Evolutionary conservation across 371 early-diverging fungal genomes (phyloP).

Genomic region (Phascolomyces articulosus): DNA sequence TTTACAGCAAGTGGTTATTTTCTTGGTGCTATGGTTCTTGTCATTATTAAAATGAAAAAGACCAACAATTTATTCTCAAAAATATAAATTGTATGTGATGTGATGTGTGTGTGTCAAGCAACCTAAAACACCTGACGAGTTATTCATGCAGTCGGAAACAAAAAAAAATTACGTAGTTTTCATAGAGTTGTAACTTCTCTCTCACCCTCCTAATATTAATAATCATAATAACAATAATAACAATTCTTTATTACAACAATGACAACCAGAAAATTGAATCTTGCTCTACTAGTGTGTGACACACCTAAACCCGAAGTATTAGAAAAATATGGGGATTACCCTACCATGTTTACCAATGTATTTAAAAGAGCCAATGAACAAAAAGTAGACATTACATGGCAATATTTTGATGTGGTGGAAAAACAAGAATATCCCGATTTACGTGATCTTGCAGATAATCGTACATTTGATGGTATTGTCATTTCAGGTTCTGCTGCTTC

Average conservation of each 20-base stretch:
- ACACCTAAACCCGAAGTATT: conserved; percentile 54
- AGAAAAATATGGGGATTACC: conserved; percentile 59
- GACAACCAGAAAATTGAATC: conserved; percentile 18
- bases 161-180: background rate
- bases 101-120: no score
- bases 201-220: background rate
- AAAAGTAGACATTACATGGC: conserved; percentile 33
- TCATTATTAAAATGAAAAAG: background rate
- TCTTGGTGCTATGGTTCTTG: conserved; percentile 3
- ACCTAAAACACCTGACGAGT: background rate
- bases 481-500: conserved; percentile 37
- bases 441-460: conserved; percentile 28
- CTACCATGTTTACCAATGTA: conserved; percentile 33
- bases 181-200: no score
- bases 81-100: background rate
- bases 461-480: conserved; percentile 32
- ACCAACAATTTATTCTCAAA: background rate
- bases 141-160: background rate
- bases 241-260: background rate
- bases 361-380: conserved; percentile 36
- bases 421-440: conserved; percentile 43
- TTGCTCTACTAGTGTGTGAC: conserved; percentile 60
- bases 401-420: conserved; percentile 44
- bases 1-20: conserved; percentile 20
- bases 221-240: background rate